Evolutionary conservation across 345 rosid genomes (phyloP).

Genomic region (Mangifera indica): DNA sequence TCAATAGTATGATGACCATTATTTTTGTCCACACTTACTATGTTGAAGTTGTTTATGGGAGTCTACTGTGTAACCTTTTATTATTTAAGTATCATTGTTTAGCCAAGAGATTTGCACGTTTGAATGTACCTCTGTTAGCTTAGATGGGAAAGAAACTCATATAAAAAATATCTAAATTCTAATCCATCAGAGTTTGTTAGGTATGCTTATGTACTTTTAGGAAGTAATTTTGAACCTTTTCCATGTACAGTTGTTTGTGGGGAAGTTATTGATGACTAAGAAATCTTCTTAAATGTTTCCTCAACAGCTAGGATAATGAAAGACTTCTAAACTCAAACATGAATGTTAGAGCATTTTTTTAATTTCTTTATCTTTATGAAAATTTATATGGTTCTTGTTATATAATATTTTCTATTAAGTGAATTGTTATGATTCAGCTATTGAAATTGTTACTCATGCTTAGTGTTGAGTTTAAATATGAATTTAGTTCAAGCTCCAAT

Average conservation of each 20-base stretch:
- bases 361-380: not conserved
- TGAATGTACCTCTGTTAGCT: not conserved
- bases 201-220: not conserved
- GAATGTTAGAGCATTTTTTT: too few species aligned
- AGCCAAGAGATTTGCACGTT: not conserved
- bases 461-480: not conserved
- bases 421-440: not conserved
- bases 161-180: not conserved
- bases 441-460: not conserved
- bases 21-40: not conserved
- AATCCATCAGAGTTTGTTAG: not conserved
- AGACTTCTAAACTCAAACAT: not conserved
- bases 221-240: not conserved
- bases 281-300: not conserved
- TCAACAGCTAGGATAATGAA: not conserved
- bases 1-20: not conserved
- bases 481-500: not conserved
- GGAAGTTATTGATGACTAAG: not conserved
- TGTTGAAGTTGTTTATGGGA: not conserved
- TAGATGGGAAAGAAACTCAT: not conserved
- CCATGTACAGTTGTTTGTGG: not conserved
- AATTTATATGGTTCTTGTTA: not conserved
- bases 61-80: not conserved
- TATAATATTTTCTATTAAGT: not conserved
- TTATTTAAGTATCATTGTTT: not conserved